Percentiles rank a stretch among this genome's conserved stretches.
Evolutionary conservation across 441 rosid species (phyloP).

Genomic region (Gossypium lobatum): DNA sequence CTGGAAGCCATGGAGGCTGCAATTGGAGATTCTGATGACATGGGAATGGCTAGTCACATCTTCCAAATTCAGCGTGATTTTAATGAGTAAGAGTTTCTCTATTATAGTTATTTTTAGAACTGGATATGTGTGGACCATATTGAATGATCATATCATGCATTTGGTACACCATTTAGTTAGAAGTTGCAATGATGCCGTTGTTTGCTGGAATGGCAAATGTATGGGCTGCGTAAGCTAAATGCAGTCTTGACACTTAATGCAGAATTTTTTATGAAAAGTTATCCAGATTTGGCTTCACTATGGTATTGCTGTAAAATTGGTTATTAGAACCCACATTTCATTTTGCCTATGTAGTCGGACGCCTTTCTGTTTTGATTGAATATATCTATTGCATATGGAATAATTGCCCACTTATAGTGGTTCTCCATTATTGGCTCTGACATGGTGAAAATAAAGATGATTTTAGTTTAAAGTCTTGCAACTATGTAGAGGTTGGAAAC

Average conservation of each 20-base stretch:
- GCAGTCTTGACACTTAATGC: background rate
- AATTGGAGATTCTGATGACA: slow-evolving; percentile 35
- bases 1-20: slow-evolving; percentile 70
- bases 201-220: background rate
- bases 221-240: background rate
- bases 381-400: background rate
- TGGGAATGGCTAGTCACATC: slow-evolving; percentile 28
- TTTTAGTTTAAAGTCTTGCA: background rate
- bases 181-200: background rate
- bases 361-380: background rate
- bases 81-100: slow-evolving; percentile 54
- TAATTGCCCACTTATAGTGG: background rate
- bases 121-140: background rate
- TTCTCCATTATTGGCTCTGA: background rate
- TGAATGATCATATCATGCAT: background rate
- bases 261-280: too few species aligned
- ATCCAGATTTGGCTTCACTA: background rate
- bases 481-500: background rate
- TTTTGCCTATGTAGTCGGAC: background rate
- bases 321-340: background rate
- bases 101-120: background rate
- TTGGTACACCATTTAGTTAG: background rate
- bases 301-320: background rate
- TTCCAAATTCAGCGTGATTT: slow-evolving; percentile 68
- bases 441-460: background rate